phyloP scores from a whole-genome alignment of 495 filamentous ascomycete genomes.

The Glonium stellatum region DNA sequence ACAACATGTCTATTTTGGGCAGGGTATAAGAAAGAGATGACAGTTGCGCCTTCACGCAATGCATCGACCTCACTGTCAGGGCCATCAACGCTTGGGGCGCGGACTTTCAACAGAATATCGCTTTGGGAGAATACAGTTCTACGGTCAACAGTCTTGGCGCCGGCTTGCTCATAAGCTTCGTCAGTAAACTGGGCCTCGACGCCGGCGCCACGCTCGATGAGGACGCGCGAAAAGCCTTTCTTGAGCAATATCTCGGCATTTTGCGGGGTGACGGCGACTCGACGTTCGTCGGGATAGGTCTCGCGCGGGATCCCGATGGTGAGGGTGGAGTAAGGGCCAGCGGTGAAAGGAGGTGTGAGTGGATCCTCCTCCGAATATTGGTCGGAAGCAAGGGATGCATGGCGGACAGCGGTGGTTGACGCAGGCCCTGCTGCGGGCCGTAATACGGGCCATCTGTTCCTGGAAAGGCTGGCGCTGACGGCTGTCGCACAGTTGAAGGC shows the following conservation, averaged over 20 bases:
- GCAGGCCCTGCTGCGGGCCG: conserved; percentile 7
- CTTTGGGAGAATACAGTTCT: conserved; percentile 57
- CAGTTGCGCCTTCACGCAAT: conserved; percentile 54
- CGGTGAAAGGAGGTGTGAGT: conserved; percentile 31
- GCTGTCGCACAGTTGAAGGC: conserved; percentile 6
- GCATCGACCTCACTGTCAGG: conserved; percentile 52
- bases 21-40: conserved; percentile 71
- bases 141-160: conserved; percentile 61
- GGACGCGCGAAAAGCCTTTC: conserved; percentile 66
- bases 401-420: conserved; percentile 13
- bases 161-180: conserved; percentile 61
- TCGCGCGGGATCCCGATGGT: conserved; percentile 68
- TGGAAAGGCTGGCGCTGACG: conserved; percentile 12
- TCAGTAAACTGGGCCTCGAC: conserved; percentile 64
- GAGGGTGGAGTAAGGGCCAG: conserved; percentile 58
- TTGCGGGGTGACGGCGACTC: conserved; percentile 71
- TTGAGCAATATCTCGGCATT: conserved; percentile 70
- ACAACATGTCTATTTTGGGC: conserved; percentile 63
- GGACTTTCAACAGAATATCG: conserved; percentile 73
- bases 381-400: conserved; percentile 26
- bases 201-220: conserved; percentile 72
- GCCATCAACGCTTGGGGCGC: conserved; percentile 52
- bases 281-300: conserved; percentile 62
- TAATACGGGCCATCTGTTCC: conserved; percentile 11
- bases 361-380: conserved; percentile 24